phyloP scores from a whole-genome alignment of 345 rosid species.

The Ceriops decandra region DNA sequence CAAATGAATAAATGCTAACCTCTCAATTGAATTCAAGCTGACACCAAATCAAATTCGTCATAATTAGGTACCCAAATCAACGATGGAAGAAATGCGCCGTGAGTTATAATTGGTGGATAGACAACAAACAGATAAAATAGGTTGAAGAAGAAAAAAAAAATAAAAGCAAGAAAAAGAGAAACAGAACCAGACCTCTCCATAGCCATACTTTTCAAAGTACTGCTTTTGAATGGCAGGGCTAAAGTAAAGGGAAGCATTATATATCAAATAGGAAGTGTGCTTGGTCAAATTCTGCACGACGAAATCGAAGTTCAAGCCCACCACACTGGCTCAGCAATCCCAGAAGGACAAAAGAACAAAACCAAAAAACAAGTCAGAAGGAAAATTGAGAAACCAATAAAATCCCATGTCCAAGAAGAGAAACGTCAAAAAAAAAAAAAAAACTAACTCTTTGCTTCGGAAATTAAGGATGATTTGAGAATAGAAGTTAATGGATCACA shows the following conservation, averaged over 20 bases:
- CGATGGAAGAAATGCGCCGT: too few relatives aligned
- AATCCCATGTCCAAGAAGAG: background rate
- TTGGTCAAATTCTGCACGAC: constrained; percentile 85
- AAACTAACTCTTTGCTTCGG: constrained; percentile 56
- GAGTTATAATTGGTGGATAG: too few relatives aligned
- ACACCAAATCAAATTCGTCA: too few relatives aligned
- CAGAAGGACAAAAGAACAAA: background rate
- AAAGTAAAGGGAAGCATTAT: constrained; percentile 83
- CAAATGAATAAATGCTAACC: too few relatives aligned
- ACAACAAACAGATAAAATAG: too few relatives aligned
- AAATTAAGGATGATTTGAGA: constrained; percentile 82
- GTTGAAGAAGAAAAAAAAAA: background rate
- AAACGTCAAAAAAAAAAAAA: background rate
- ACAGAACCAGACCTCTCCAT: constrained; percentile 34
- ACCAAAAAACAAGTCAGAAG: background rate
- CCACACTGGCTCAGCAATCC: constrained; percentile 44
- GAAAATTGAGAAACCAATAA: background rate
- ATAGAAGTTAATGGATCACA: constrained; percentile 88
- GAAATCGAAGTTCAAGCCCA: constrained; percentile 93
- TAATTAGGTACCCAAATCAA: too few relatives aligned
- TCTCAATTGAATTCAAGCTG: too few relatives aligned
- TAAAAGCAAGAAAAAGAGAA: background rate
- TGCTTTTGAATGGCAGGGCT: constrained; percentile 70
- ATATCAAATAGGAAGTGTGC: constrained; percentile 89
- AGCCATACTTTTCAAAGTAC: constrained; percentile 72